These are phyloP conservation scores for Elsinoe fawcettii DNA, from an alignment of 2,329 filamentous ascomycete genomes.

Conservation along the genomic window DNA sequence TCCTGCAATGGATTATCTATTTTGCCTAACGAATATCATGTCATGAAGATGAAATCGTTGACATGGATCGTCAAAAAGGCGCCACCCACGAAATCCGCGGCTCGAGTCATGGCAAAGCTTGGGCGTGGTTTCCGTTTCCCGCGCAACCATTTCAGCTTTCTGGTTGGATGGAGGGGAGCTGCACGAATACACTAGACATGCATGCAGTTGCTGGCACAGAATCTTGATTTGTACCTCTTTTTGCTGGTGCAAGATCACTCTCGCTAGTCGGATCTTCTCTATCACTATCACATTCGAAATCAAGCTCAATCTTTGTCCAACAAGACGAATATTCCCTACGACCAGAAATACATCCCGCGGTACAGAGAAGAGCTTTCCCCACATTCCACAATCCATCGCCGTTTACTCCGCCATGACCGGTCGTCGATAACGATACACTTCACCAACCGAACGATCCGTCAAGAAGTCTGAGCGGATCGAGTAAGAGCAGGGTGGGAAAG, in stretches of 20 bases:
- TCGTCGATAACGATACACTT: neutral
- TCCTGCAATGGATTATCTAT: neutral
- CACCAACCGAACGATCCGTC: neutral
- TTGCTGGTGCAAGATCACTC: neutral
- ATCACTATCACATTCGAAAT: neutral
- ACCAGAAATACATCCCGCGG: neutral
- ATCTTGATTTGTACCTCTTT: constrained; percentile 11
- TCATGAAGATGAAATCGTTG: too few relatives aligned
- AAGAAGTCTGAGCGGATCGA: neutral
- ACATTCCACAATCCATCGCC: constrained; percentile 5
- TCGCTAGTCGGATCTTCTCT: neutral
- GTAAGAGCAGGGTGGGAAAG: neutral
- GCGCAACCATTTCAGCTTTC: neutral
- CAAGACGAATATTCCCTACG: neutral
- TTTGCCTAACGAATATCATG: too few relatives aligned
- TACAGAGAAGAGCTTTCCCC: neutral
- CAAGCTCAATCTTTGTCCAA: neutral
- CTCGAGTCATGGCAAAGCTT: neutral
- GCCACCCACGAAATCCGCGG: neutral
- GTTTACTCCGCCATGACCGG: constrained; percentile 4
- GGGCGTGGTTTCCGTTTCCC: neutral
- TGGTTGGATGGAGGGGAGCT: neutral
- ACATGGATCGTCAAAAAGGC: neutral
- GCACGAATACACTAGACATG: constrained; percentile 2
- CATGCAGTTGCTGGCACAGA: constrained; percentile 8